Base-by-base conservation (phyloP, 1,139 yeast species). In the Zygosaccharomyces pseudobailii region DNA sequence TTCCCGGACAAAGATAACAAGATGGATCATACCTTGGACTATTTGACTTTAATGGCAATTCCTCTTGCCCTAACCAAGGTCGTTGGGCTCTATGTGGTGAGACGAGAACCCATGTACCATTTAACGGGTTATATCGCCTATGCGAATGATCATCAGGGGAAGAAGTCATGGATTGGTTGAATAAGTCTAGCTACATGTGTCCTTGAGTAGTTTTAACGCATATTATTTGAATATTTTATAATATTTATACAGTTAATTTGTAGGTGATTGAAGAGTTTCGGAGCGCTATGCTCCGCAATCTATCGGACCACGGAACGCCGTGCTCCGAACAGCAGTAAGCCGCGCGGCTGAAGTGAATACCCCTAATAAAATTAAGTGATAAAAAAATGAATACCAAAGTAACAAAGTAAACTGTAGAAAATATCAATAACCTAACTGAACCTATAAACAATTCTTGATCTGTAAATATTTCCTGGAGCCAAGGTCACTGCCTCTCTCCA, bases 51-150 rank as follows among this genome's bases (percentile, higher is more conserved):
- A 66, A 65, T 23, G 74, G 67, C 40, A 71, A 73, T 62, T 84
- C 90, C 54, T 80, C 73, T 54, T 83, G 87, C 41, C 90, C 90
- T 64, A 82, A 86, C 92, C 90, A 84, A 21, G 89, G 90, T 55
- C 92, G 75, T 63, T 83, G 82, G 31, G 89, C 80, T 50, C 92
- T 71, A 61, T 84, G 92, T 5, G 92, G 92, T 6, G 89, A 83
- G 47, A 86, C 84, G 45, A 84, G 71, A 27, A 84, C 79, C 78
- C 82, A 82, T 22, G 75, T 66, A 46, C 79, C 76, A 22, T 83
- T 74, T 53, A 84, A 72, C 5, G 87, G 88, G 57, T 84, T 84
- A 65, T 70, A 79, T 40, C 92, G 75, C 52, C 87, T 76, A 59
- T 84, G 92, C 3, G 88, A 76, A 55, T 77, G 78, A 55, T 77